These are phyloP conservation scores for Amoebophrya sp. DNA, from an alignment of 169 alveolate species.

Conservation along the genomic window DNA sequence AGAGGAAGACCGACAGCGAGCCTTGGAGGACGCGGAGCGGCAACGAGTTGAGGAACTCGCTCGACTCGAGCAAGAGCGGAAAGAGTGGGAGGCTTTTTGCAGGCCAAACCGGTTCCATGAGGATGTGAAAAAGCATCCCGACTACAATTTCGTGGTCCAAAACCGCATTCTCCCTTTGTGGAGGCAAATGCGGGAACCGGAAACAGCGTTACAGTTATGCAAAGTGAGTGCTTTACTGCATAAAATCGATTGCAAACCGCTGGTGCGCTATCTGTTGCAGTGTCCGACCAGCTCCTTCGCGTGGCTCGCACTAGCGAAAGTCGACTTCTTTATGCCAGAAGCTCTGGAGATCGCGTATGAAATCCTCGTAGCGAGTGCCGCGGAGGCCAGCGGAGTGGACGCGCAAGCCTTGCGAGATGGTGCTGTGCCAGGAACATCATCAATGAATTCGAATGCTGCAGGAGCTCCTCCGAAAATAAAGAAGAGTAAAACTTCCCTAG, in stretches of 20 bases:
- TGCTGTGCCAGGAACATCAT: no score
- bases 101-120: slow-evolving; percentile 8
- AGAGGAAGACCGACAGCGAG: not conserved
- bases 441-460: no score
- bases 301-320: not conserved
- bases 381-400: no score
- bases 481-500: not conserved
- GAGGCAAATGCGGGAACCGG: not conserved
- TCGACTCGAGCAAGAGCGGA: not conserved
- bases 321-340: not conserved
- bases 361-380: not conserved
- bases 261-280: not conserved
- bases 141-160: not conserved
- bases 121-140: not conserved
- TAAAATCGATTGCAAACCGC: not conserved
- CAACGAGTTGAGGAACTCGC: not conserved
- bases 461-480: no score
- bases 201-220: not conserved
- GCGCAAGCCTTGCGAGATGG: no score
- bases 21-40: not conserved
- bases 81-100: not conserved
- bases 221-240: not conserved
- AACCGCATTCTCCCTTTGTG: not conserved
- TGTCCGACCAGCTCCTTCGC: not conserved
- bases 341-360: not conserved